Evolutionary conservation across 257 asterid genomes (phyloP), one percentile per base, ranked within the genome.

Genomic region (Gardenia jasminoides): DNA sequence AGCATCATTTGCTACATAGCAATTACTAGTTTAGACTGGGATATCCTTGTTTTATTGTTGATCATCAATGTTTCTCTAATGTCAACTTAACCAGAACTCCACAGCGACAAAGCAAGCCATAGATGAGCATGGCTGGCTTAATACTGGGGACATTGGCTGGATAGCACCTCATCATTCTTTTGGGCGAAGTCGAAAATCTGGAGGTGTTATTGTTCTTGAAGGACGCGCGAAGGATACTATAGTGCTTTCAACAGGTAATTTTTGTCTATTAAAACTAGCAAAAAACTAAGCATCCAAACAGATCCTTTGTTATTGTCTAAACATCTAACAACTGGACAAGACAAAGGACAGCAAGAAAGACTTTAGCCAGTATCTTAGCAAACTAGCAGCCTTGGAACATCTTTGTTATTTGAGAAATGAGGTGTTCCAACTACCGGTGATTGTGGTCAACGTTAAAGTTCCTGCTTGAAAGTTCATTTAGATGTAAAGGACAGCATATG

Each of bases 171-270:
- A 82, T 80, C 97, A 91, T 85, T 90, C 97, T 66, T 70, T 85
- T 59, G 99, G 99, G 65, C 88, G 98, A 74, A 86, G 92, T 78
- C 97, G 96, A 64, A 89, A 80, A 77, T 89, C 94, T 79, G 93
- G 93, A 61, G 98, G 97, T 28, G 87, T 90, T 46, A 80, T 95
- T 84, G 94, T 93, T 81, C 97, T 95, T 47, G 97, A 93, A 88
- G 99, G 99, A 41, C 98, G 99, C 46, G 94, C 97, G 30, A 95
- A 95, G 84, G 98, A 95, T 84, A 95, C 98, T 41, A 95, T 93
- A 72, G 98, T 95, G 75, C 98, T 95, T 70, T 88, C 85, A n/a
- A 89, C 97, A n/a, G 99, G 98, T 94, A 78, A 73, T 2, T 56
- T 56, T 20, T n/a, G n/a, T n/a, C n/a, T n/a, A n/a, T n/a, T n/a